Base-by-base conservation (phyloP, 2,329 filamentous ascomycete species). In the Ilyonectria mors-panacis region DNA sequence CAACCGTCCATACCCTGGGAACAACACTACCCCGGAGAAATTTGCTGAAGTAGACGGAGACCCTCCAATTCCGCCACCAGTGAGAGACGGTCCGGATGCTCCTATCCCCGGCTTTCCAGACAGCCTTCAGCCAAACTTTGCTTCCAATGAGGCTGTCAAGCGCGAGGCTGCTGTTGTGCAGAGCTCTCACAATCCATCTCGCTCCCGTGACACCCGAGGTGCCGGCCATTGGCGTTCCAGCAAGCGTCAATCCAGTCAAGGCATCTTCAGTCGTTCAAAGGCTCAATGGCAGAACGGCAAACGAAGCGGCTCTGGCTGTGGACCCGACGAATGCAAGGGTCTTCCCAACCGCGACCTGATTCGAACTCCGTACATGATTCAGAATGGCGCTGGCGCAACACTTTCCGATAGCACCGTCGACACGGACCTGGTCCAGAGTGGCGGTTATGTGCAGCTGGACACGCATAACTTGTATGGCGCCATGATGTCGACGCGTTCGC, bases 391-490 rank as follows among this genome's bases (percentile, higher is more conserved):
- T 5, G 73, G 72, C 1, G 69, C 70, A 26, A 75, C 73, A 0
- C 66, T 75, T 1, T 66, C 73, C 9, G 73, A 75, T 10, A 66
- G 70, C 6, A 75, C 73, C 2, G 63, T 69, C 3, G 71, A 75
- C n/a, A 75, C 73, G 9, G 73, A 75, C 28, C 68, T 75, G 6
- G 66, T 75, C 0, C 73, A 75, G 53, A 64, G 59, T 2, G 65
- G 71, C 4, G 71, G 60, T 0, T 75, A 74, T 4, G 51, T 67
- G 6, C 71, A 75, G 55, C 74, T 74, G 10, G 93, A 95, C 72
- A 92, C 90, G 0, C 93, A 95, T 78, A 94, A 94, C 72, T 79
- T 94, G 1, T 94, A 93, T 77, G 93, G 93, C 1, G 87, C 88
- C 8, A 90, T 93, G 89, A 95, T 94, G 92, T 92, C 90, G 1